Evolutionary conservation across 306 rosid genomes (phyloP).

Genomic region (Cercis canadensis): DNA sequence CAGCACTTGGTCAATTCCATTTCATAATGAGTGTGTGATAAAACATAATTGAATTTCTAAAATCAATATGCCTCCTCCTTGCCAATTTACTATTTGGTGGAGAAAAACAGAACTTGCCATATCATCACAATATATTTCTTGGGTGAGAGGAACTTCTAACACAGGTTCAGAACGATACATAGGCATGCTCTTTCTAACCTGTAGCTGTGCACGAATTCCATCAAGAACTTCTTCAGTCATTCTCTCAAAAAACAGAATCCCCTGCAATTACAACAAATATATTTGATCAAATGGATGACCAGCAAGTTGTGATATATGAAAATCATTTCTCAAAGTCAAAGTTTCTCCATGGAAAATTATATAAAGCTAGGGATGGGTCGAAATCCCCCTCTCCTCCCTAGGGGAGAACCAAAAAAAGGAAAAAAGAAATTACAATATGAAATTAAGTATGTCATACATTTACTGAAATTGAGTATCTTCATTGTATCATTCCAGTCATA

Average conservation of each 20-base stretch:
- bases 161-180: constrained; percentile 28
- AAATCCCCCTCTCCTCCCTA: too few relatives aligned
- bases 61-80: constrained; percentile 2
- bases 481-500: too few relatives aligned
- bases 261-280: constrained; percentile 55
- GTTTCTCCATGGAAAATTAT: background rate
- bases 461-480: too few relatives aligned
- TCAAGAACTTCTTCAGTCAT: constrained; percentile 85
- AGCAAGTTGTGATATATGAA: constrained; percentile 13
- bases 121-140: constrained; percentile 2
- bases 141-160: constrained; percentile 6
- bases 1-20: background rate
- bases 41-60: constrained; percentile 13
- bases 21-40: background rate
- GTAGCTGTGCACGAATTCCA: constrained; percentile 61
- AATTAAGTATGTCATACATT: too few relatives aligned
- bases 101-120: background rate
- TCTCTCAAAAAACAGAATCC: constrained; percentile 87
- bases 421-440: too few relatives aligned
- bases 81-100: constrained; percentile 6
- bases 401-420: too few relatives aligned
- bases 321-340: constrained; percentile 15
- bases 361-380: too few relatives aligned
- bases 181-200: constrained; percentile 51
- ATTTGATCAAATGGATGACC: constrained; percentile 15